Base-by-base conservation (phyloP, 768 basidiomycete genomes). In the Obba rivulosa region DNA sequence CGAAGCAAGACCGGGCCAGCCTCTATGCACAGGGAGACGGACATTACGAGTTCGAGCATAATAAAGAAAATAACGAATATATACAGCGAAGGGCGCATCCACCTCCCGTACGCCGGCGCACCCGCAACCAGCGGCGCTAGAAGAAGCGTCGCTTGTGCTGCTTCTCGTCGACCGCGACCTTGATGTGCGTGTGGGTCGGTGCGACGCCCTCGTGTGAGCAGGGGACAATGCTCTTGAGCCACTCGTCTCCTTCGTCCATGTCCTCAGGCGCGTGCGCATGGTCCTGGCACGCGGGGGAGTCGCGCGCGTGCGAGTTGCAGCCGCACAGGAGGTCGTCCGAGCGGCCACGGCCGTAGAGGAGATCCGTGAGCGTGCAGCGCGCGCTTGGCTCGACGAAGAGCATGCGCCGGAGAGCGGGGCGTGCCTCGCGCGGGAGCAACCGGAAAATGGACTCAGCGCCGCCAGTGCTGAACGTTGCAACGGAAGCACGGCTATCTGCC, bases 361-460 rank as follows among this genome's bases (percentile, higher is more conserved):
- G 68, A 63, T 97, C 92, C 10, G 91, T 87, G 48, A 99, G 78
- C 23, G 96, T 97, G 64, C 92, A 95, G 35, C 96, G 83, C 41
- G 85, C 80, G 16, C 77, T 71, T 3, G 95, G 90, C 61, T 98
- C 95, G 41, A 97, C 80, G 57, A 81, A 85, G 57, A 99, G 74
- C 96, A 99, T 99, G 46, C 93, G 80, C 50, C 92, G 87, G 51
- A 99, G 76, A 13, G 88, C 91, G 7, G 85, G 77, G 35, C 96
- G 80, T 13, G 92, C 83, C 69, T 99, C 95, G 46, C 96, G 85
- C 2, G 96, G 96, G 20, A 99, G 77, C 9, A 98, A 75, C 17
- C 95, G 83, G 76, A 99, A 98, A 61, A 99, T 96, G 8, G 92
- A 93, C 64, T 98, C 95, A 22, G 91, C 83, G 17, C 88, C 85